Conservation (phyloP, 495 filamentous ascomycete species). For the Acidiella bohemica region DNA sequence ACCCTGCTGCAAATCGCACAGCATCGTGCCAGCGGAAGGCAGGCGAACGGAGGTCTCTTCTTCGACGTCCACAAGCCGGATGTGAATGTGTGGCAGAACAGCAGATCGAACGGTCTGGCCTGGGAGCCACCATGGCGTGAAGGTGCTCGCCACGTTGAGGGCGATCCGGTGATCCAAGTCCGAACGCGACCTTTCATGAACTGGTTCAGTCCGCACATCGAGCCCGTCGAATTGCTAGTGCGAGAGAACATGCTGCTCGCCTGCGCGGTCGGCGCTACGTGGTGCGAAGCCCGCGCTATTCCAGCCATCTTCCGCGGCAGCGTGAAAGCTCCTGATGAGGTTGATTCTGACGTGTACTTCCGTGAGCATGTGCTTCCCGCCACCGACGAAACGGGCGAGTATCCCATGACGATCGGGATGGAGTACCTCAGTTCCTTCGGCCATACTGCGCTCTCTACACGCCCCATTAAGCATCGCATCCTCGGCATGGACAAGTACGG, state of each 20-base stretch:
- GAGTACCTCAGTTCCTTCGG: slow-evolving; percentile 39
- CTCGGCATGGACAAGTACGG: slow-evolving; percentile 59
- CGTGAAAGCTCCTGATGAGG: slow-evolving; percentile 43
- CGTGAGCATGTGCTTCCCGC: slow-evolving; percentile 25
- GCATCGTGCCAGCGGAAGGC: slow-evolving; percentile 13
- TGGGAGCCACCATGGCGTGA: slow-evolving; percentile 21
- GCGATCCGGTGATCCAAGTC: slow-evolving; percentile 42
- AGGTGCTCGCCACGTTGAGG: slow-evolving; percentile 28
- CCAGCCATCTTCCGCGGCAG: slow-evolving; percentile 66
- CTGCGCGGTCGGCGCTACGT: slow-evolving; percentile 56
- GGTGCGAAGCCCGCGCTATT: slow-evolving; percentile 61
- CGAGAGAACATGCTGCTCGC: slow-evolving; percentile 65
- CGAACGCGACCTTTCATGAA: slow-evolving; percentile 17
- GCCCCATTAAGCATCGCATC: slow-evolving; percentile 39
- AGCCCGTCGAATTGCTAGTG: slow-evolving; percentile 30
- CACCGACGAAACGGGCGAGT: slow-evolving; percentile 14
- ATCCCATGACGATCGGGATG: slow-evolving; percentile 18
- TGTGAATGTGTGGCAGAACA: slow-evolving; percentile 14
- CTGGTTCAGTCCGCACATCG: slow-evolving; percentile 24
- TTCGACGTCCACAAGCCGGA: slow-evolving; percentile 11
- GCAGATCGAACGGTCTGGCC: slow-evolving; percentile 11
- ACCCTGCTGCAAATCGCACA: slow-evolving; percentile 13
- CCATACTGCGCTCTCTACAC: slow-evolving; percentile 35
- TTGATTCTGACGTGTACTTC: slow-evolving; percentile 26
- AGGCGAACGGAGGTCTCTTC: slow-evolving; percentile 20